Percentiles rank a stretch among this genome's conserved stretches.
phyloP scores from a whole-genome alignment of 768 basidiomycete genomes.

The Myochromella boudieri region DNA sequence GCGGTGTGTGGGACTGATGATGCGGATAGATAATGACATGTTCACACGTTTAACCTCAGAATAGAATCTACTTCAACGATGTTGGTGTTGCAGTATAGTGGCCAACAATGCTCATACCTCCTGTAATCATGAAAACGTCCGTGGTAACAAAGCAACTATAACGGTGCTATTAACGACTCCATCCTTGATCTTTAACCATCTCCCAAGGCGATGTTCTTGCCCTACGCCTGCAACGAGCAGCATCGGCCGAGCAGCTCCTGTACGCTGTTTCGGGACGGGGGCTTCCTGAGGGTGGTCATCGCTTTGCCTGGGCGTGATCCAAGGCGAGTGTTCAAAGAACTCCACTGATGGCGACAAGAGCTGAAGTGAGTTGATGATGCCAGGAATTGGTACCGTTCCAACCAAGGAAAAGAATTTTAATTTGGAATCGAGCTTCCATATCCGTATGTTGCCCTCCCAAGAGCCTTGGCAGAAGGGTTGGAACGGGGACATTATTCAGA shows the following conservation, averaged over 20 bases:
- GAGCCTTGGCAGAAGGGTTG: conserved; percentile 60
- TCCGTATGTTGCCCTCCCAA: conserved; percentile 85
- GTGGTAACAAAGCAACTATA: conserved; percentile 57
- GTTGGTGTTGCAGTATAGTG: no score
- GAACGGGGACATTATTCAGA: neutral
- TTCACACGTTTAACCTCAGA: no score
- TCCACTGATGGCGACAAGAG: conserved; percentile 57
- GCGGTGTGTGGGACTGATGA: no score
- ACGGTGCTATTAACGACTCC: conserved; percentile 74
- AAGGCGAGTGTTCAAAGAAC: conserved; percentile 37
- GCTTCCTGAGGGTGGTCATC: neutral
- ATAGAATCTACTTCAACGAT: no score
- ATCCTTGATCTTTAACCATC: conserved; percentile 82
- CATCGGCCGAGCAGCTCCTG: conserved; percentile 27
- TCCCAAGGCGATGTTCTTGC: conserved; percentile 86
- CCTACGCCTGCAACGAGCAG: conserved; percentile 80
- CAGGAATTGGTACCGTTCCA: conserved; percentile 64
- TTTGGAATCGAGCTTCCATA: conserved; percentile 88
- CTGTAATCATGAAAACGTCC: conserved; percentile 22
- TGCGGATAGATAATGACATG: no score
- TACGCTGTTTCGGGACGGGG: conserved; percentile 14
- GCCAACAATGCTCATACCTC: no score
- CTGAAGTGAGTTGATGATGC: conserved; percentile 91
- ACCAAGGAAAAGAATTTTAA: conserved; percentile 74
- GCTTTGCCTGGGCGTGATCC: conserved; percentile 23